Conservation (phyloP, 768 basidiomycete species). For the Sarcodon aspratus region DNA sequence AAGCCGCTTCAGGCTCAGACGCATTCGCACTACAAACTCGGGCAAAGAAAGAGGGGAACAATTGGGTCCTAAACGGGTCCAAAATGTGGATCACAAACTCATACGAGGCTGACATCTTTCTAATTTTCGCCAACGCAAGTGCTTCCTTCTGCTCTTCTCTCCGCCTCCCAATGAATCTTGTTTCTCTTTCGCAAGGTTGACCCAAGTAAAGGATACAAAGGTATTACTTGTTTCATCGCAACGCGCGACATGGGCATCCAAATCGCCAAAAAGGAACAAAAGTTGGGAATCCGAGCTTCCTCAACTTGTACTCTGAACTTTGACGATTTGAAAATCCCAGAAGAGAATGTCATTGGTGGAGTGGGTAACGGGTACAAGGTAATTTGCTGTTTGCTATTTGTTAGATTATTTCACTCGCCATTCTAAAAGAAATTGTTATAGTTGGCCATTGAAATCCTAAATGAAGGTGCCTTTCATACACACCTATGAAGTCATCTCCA, state of each 20-base stretch:
- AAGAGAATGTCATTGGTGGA: slow-evolving; percentile 85
- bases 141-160: not conserved
- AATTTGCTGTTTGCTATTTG: not conserved
- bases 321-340: slow-evolving; percentile 82
- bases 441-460: slow-evolving; percentile 94
- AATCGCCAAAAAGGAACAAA: slow-evolving; percentile 98
- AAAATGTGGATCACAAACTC: slow-evolving; percentile 99
- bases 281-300: slow-evolving; percentile 92
- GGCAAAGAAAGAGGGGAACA: slow-evolving; percentile 75
- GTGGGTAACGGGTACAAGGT: slow-evolving; percentile 90
- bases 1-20: slow-evolving; percentile 88
- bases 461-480: slow-evolving; percentile 49
- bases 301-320: slow-evolving; percentile 93
- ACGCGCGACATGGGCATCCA: slow-evolving; percentile 95
- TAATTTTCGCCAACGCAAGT: slow-evolving; percentile 89
- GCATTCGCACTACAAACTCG: slow-evolving; percentile 95
- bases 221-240: slow-evolving; percentile 95
- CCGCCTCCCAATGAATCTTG: not conserved
- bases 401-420: not conserved
- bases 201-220: slow-evolving; percentile 93
- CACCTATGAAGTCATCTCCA: not conserved
- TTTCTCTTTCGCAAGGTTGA: slow-evolving; percentile 38
- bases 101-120: slow-evolving; percentile 80
- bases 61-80: slow-evolving; percentile 88
- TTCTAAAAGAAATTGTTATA: slow-evolving; percentile 11